These are phyloP conservation scores for Trifolium pratense DNA, from an alignment of 306 rosid genomes.

Conservation along the genomic window DNA sequence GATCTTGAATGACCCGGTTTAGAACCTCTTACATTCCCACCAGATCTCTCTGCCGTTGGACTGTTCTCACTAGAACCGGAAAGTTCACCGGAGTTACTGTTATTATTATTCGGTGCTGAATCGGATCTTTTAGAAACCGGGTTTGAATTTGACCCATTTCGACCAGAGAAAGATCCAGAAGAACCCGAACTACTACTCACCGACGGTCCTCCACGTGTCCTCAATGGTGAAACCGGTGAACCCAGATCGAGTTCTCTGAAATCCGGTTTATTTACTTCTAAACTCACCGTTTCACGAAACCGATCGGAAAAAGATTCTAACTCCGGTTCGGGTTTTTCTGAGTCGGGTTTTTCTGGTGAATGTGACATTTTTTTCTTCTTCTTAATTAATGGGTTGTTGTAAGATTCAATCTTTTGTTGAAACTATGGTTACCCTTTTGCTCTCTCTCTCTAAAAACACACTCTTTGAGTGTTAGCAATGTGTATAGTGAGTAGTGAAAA, in stretches of 20 bases:
- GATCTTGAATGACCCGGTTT: constrained; percentile 72
- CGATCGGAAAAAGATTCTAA: constrained; percentile 60
- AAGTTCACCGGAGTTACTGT: constrained; percentile 86
- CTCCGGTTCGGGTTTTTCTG: constrained; percentile 44
- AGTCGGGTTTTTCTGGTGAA: constrained; percentile 62
- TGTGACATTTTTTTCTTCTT: constrained; percentile 64
- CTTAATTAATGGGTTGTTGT: background rate
- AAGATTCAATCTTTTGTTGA: constrained; percentile 11
- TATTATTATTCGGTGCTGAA: constrained; percentile 52
- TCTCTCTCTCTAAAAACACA: background rate
- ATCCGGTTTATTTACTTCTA: constrained; percentile 83
- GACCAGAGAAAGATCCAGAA: constrained; percentile 86
- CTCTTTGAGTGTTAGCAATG: constrained; percentile 51
- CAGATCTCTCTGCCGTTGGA: constrained; percentile 66
- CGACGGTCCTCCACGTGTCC: constrained; percentile 63
- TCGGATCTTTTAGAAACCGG: constrained; percentile 57
- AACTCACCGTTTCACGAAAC: constrained; percentile 60
- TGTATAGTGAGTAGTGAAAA: constrained; percentile 23
- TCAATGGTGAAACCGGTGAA: constrained; percentile 90
- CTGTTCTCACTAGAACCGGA: constrained; percentile 86
- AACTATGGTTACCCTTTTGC: background rate
- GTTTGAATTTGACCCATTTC: constrained; percentile 50
- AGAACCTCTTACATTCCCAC: constrained; percentile 40
- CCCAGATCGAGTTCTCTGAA: constrained; percentile 92
- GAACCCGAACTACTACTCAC: constrained; percentile 88